Percentiles rank a stretch among this genome's conserved stretches.
These are phyloP conservation scores for Yarrowia divulgata DNA, from an alignment of 805 yeast species.

Conservation along the genomic window DNA sequence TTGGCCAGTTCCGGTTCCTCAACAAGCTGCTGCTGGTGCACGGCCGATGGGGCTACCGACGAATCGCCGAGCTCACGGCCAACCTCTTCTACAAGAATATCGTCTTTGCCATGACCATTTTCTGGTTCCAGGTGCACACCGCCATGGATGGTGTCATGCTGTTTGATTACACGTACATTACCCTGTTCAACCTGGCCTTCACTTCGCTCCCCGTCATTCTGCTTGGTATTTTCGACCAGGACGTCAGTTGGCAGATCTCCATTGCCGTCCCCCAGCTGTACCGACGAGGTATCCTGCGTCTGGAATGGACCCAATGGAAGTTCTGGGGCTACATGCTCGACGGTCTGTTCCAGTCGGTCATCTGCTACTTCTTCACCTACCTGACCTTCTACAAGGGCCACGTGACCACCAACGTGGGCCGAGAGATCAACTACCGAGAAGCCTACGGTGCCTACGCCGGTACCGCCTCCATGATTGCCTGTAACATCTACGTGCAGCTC, in stretches of 20 bases:
- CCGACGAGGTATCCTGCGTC: slow-evolving; percentile 68
- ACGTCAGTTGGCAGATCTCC: slow-evolving; percentile 70
- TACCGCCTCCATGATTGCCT: slow-evolving; percentile 66
- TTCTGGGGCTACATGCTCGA: slow-evolving; percentile 72
- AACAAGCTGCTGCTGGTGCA: slow-evolving; percentile 73
- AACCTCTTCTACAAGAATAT: slow-evolving; percentile 82
- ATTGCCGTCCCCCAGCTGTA: slow-evolving; percentile 75
- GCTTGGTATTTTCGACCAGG: slow-evolving; percentile 79
- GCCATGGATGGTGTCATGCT: slow-evolving; percentile 79
- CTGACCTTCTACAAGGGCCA: slow-evolving; percentile 58
- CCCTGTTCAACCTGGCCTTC: slow-evolving; percentile 82
- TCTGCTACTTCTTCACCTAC: slow-evolving; percentile 75
- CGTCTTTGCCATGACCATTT: slow-evolving; percentile 74
- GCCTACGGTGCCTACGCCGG: slow-evolving; percentile 73
- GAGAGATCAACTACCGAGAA: slow-evolving; percentile 67
- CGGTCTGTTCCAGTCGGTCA: slow-evolving; percentile 75
- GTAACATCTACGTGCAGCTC: slow-evolving; percentile 70
- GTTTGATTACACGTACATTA: slow-evolving; percentile 78
- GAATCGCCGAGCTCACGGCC: slow-evolving; percentile 81
- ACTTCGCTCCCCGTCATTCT: slow-evolving; percentile 81
- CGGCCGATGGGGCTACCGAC: slow-evolving; percentile 81
- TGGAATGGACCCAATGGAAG: slow-evolving; percentile 66
- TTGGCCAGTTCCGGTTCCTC: slow-evolving; percentile 78
- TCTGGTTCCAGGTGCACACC: slow-evolving; percentile 77
- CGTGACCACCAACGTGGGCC: slow-evolving; percentile 56